Percentiles rank a stretch among this genome's conserved stretches.
Conservation (phyloP, 192 early-diverging fungal genomes). For the Podila epigama region DNA sequence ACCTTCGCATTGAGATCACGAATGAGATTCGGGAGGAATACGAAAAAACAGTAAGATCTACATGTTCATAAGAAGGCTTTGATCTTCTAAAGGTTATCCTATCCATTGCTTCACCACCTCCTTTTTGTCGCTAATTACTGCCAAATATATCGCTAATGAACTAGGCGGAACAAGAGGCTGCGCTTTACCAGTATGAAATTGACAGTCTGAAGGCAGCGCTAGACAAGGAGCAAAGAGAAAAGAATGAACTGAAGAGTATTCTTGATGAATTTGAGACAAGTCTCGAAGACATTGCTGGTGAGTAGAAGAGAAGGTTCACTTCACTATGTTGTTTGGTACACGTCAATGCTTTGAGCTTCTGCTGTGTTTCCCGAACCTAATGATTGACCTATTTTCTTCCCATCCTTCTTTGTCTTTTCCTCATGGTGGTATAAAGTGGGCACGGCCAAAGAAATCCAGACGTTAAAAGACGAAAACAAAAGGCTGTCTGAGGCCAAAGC, state of each 20-base stretch:
- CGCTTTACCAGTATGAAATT: conserved; percentile 37
- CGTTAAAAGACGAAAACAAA: conserved; percentile 37
- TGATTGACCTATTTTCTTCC: neutral
- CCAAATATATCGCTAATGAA: neutral
- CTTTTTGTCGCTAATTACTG: no score
- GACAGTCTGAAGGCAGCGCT: conserved; percentile 27
- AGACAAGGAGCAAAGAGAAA: conserved; percentile 32
- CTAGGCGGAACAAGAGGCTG: conserved; percentile 48
- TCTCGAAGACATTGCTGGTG: conserved; percentile 47
- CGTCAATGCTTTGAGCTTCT: no score
- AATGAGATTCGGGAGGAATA: conserved; percentile 50
- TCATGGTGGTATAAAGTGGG: conserved; percentile 19
- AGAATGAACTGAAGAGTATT: conserved; percentile 24
- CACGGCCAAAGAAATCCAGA: conserved; percentile 31
- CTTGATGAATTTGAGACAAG: conserved; percentile 45
- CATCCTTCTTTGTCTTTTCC: neutral
- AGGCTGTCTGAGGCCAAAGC: conserved; percentile 26
- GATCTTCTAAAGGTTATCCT: no score
- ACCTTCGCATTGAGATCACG: conserved; percentile 45
- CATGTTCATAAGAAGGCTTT: neutral
- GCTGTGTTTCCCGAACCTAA: no score
- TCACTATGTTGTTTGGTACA: neutral
- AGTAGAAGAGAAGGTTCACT: neutral
- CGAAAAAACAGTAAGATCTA: conserved; percentile 27
- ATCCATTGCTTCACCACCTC: no score